These are phyloP conservation scores for Lepidium africanum DNA, from an alignment of 345 rosid species.

Conservation along the genomic window DNA sequence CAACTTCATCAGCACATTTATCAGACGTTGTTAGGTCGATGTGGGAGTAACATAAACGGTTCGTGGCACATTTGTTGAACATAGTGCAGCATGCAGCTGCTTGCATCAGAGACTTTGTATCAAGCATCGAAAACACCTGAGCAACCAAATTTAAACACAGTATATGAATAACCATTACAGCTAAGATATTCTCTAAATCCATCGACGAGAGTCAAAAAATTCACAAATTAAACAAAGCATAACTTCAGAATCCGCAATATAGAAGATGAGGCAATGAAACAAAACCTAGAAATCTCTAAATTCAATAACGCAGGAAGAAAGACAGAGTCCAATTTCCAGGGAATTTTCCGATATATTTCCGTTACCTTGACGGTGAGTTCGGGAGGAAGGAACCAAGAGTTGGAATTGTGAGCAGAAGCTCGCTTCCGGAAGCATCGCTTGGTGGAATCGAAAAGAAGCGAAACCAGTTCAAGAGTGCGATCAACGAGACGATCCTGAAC, in stretches of 20 bases:
- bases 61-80: conserved; percentile 82
- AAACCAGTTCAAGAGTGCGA: not conserved
- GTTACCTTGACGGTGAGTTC: conserved; percentile 74
- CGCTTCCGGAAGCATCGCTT: conserved; percentile 60
- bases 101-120: conserved; percentile 71
- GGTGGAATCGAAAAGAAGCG: conserved; percentile 49
- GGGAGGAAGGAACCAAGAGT: conserved; percentile 66
- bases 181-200: not conserved
- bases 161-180: not conserved
- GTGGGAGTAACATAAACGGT: conserved; percentile 62
- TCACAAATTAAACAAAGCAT: not conserved
- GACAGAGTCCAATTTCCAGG: not conserved
- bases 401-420: conserved; percentile 58
- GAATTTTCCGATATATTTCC: not conserved
- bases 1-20: conserved; percentile 62
- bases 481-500: not conserved
- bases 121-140: conserved; percentile 85
- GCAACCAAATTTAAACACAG: not conserved
- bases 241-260: too few relatives aligned
- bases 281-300: not conserved
- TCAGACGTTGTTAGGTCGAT: conserved; percentile 69
- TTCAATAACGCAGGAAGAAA: not conserved
- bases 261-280: not conserved
- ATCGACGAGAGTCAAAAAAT: too few relatives aligned
- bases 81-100: conserved; percentile 69